Percentiles rank a stretch among this genome's conserved stretches.
Conservation (phyloP, 1,284 basidiomycete species). For the Takashimella koratensis region DNA sequence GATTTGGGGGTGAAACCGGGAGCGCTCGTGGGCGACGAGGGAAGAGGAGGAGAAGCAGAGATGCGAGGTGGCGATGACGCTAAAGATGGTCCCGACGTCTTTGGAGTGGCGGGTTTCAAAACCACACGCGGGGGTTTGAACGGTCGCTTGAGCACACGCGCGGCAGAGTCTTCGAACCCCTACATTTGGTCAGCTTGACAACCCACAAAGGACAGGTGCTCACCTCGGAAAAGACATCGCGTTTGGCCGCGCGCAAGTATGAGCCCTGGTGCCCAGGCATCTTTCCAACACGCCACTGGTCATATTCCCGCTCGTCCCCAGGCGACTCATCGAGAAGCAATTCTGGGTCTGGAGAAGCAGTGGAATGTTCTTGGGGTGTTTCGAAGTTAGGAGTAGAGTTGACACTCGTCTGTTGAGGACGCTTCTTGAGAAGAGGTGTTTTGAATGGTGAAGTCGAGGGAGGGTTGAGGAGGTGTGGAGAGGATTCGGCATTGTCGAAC, state of each 20-base stretch:
- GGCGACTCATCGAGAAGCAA: too few relatives aligned
- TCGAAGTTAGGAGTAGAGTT: too few relatives aligned
- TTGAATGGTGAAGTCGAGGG: too few relatives aligned
- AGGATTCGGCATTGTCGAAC: too few relatives aligned
- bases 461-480: too few relatives aligned
- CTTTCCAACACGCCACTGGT: constrained; percentile 37
- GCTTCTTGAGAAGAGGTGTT: too few relatives aligned
- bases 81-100: too few relatives aligned
- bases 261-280: constrained; percentile 37
- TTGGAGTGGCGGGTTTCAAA: not conserved
- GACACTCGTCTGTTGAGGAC: too few relatives aligned
- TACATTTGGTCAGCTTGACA: not conserved
- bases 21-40: too few relatives aligned
- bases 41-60: not conserved
- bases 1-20: not conserved
- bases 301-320: too few relatives aligned
- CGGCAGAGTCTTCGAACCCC: constrained; percentile 6
- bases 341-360: too few relatives aligned
- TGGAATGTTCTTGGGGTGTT: too few relatives aligned
- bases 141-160: constrained; percentile 37
- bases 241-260: constrained; percentile 13
- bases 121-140: constrained; percentile 28
- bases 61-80: not conserved
- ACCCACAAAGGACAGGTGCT: not conserved
- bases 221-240: not conserved